Percentiles rank a stretch among this genome's conserved stretches.
Evolutionary conservation across 2,329 filamentous ascomycete species (phyloP).

Genomic region (Epicoccum sorghinum): DNA sequence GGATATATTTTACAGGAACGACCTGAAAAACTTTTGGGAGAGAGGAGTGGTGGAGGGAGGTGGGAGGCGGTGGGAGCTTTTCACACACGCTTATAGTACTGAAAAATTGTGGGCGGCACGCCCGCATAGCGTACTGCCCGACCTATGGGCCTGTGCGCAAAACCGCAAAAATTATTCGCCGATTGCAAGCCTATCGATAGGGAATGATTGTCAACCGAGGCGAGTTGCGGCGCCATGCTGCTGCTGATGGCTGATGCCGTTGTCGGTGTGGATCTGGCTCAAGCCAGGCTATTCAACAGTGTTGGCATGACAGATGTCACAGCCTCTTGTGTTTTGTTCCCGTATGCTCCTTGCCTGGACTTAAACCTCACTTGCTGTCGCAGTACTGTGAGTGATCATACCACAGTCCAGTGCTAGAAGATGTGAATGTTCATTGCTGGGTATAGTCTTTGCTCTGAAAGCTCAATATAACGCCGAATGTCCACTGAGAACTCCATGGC

Average conservation of each 20-base stretch:
- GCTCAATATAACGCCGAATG: conserved; percentile 1
- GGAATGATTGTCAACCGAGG: conserved; percentile 9
- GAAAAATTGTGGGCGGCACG: conserved; percentile 22
- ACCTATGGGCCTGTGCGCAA: conserved; percentile 1
- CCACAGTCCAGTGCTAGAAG: not conserved
- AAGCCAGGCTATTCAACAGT: not conserved
- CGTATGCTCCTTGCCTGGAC: no score
- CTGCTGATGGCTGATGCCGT: not conserved
- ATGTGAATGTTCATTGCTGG: conserved; percentile 6
- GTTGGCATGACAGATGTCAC: not conserved
- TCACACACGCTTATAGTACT: conserved; percentile 20
- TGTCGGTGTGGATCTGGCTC: not conserved
- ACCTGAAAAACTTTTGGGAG: conserved; percentile 36
- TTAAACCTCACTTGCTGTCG: no score
- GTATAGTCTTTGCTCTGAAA: conserved; percentile 6
- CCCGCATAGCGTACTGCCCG: conserved; percentile 21
- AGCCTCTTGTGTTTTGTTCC: no score
- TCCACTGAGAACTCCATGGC: not conserved
- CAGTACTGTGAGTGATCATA: no score
- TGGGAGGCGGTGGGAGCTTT: conserved; percentile 36
- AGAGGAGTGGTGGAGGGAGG: conserved; percentile 40
- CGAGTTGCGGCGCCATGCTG: conserved; percentile 10
- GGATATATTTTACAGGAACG: conserved; percentile 42
- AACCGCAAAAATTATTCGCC: conserved; percentile 19
- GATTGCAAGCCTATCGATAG: conserved; percentile 18